Evolutionary conservation across 2,329 filamentous ascomycete species (phyloP), one percentile per base, ranked within the genome.

Genomic region (Davidsoniella australis): DNA sequence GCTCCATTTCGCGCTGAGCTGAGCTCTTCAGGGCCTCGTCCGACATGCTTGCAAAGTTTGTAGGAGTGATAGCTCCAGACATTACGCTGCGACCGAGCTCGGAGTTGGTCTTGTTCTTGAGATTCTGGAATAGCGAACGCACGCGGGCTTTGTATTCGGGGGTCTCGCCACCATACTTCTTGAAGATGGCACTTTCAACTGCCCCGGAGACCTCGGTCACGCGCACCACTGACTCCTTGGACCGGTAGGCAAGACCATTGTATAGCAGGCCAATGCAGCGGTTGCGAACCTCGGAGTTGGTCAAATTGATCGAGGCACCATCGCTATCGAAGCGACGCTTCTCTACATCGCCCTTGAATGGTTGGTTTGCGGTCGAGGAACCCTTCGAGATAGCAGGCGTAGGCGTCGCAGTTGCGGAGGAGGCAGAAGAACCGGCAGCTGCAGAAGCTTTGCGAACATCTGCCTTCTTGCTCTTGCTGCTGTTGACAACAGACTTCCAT

Each of bases 261-360:
- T 96, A 98, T 63, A 98, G 76, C 41, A 98, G 74, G 45, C 86
- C 87, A 54, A 95, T 80, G 63, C 85, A 94, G 60, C 78, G 82
- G 67, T 96, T 85, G 52, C 91, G 82, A 17, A 75, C 74, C 51
- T 72, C 67, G 53, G 82, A 80, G 44, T 78, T 78, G 14, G 87
- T 95, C 47, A 86, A 76, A 56, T 80, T 76, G 58, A 76, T 75
- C 58, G 88, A 79, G 48, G 94, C 78, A 39, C 80, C 80, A 62
- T 96, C 91, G n/a, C 71, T 73, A 57, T 82, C 81, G 68, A 81
- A 85, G 57, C 77, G 85, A 57, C 91, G 79, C 70, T 87, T 91
- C 60, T 88, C 80, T 2, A 80, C 76, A 56, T 82, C 73, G 58
- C 78, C 78, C 54, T 71, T 68, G 63, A 73, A 80, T 6, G 64